Conservation (phyloP, 148 eudicot species). For the Dysphania ambrosioides region DNA sequence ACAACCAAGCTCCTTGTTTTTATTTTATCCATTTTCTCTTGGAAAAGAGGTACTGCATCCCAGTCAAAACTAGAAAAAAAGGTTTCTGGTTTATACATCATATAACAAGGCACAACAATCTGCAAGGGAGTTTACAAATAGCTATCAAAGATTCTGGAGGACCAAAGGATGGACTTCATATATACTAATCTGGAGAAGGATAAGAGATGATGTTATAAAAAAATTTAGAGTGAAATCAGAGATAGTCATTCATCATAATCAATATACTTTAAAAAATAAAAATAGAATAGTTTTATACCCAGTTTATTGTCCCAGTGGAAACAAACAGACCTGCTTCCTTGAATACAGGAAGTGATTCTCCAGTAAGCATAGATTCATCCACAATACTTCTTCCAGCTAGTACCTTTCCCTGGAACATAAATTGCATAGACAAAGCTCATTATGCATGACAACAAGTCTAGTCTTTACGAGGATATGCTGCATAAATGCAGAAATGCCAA, state of each 20-base stretch:
- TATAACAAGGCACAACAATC: too few relatives aligned
- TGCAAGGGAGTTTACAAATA: neutral
- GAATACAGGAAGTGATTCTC: constrained; percentile 92
- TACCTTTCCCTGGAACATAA: constrained; percentile 61
- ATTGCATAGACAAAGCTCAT: constrained; percentile 11
- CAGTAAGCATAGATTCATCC: constrained; percentile 98
- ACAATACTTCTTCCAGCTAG: constrained; percentile 94
- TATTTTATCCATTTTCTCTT: too few relatives aligned
- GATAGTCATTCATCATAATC: neutral
- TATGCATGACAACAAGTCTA: constrained; percentile 11
- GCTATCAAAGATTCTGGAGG: constrained; percentile 6
- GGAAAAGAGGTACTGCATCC: too few relatives aligned
- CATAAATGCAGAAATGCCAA: constrained; percentile 7
- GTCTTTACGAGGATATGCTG: neutral
- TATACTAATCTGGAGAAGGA: neutral
- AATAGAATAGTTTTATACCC: constrained; percentile 46
- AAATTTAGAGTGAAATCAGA: neutral
- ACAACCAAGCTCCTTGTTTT: too few relatives aligned
- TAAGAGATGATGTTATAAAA: neutral
- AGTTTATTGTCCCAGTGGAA: constrained; percentile 91
- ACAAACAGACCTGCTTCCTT: constrained; percentile 74
- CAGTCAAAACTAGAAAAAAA: too few relatives aligned
- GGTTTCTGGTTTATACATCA: too few relatives aligned
- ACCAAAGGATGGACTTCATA: neutral
- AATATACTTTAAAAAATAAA: neutral